Base-by-base conservation (phyloP, 768 basidiomycete genomes). In the Symmetrospora coprosmae region DNA sequence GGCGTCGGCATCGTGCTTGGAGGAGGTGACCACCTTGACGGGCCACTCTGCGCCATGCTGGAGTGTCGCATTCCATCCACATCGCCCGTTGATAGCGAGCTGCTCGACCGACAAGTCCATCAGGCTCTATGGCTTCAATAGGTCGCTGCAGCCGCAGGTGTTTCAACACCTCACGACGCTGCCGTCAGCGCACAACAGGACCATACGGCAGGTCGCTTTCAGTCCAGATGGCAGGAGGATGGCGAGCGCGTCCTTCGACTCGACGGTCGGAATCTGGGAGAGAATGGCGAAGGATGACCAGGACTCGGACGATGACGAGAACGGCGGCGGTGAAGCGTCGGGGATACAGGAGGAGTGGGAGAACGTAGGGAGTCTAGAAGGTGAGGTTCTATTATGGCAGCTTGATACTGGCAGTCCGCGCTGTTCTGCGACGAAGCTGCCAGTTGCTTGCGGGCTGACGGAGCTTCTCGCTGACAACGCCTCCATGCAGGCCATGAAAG, bases 41-140 rank as follows among this genome's bases (percentile, higher is more conserved):
- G 62, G 62, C 13, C 62, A 63, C 48, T 35, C 43, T 16, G 49
- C 45, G 16, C 33, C 28, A 46, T 23, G 25, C 6, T 97, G 91
- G 91, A 76, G 82, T 53, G 76, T 86, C 28, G 81, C 86, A 4
- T 97, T 89, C 87, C 92, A 92, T 71, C 86, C 88, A 0, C 73
- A 76, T 2, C 81, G 84, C 56, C 80, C 86, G 0, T 69, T 91
- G 19, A 75, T 99, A 14, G 89, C 92, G 0, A 90, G 90, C 4
- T 99, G 91, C 71, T 96, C 92, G 4, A 82, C 86, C 5, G 94
- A 99, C 74, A 94, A 88, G 73, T 81, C 87, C 1, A 84, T 97
- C 56, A 79, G 89, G 39, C 73, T 97, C 46, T 96, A 87, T 71
- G 75, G 75, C 25, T 96, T 91, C 74, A 61, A 21, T 21, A 64